Evolutionary conservation across 345 rosid species (phyloP).

Genomic region (Hibiscus tridactylites): DNA sequence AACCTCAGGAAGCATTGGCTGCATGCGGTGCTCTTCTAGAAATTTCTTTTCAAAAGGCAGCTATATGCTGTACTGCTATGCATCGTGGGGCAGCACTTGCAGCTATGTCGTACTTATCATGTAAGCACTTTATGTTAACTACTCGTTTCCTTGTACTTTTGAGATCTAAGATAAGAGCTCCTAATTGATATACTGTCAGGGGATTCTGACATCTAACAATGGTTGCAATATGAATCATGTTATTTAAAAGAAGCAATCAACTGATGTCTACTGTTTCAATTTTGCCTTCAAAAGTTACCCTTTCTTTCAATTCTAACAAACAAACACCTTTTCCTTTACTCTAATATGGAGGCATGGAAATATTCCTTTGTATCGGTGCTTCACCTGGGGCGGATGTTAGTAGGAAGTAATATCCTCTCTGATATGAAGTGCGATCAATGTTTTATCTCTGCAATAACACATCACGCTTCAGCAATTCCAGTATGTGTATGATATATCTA

Average conservation of each 20-base stretch:
- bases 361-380: neutral
- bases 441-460: neutral
- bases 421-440: neutral
- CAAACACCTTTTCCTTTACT: neutral
- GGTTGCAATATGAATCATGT: neutral
- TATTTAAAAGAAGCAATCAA: neutral
- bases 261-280: neutral
- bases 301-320: neutral
- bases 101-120: conserved; percentile 90
- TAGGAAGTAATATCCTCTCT: neutral
- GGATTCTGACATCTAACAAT: neutral
- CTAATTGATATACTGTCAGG: too few relatives aligned
- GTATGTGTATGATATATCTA: neutral
- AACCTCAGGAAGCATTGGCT: conserved; percentile 66
- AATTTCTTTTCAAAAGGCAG: conserved; percentile 91
- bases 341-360: neutral
- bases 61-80: conserved; percentile 98
- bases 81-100: conserved; percentile 96
- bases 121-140: conserved; percentile 28
- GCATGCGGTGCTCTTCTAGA: conserved; percentile 73
- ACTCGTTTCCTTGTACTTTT: neutral
- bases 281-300: neutral
- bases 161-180: neutral
- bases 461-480: neutral
- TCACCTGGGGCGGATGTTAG: neutral